Base-by-base conservation (phyloP, 2,329 filamentous ascomycete species). In the Aspergillus ruber region DNA sequence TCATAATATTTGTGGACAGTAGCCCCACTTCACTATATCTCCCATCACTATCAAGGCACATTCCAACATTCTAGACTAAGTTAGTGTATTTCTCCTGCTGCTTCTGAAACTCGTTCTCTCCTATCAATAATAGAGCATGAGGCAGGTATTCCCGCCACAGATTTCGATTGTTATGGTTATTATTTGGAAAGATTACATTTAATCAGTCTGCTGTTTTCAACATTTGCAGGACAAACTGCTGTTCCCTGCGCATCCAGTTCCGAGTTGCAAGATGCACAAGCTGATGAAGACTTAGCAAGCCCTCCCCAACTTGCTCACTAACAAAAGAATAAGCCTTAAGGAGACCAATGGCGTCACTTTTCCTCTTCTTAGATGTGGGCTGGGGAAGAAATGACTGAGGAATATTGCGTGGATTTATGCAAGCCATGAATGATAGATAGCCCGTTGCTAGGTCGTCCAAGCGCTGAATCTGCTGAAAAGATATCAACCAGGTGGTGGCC, bases 181-280 rank as follows among this genome's bases (percentile, higher is more conserved):
- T 4, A 4, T 50, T 27, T 27, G 49, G 47, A 10, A 55, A 52
- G 1, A 53, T 10, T 13, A 44, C 13, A 15, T 41, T 18, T 13
- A 55, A n/a, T 45, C 38, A 17, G 44, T 41, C 1, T n/a, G n/a
- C n/a, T n/a, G n/a, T n/a, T n/a, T n/a, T n/a, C n/a, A n/a, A n/a
- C n/a, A n/a, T n/a, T n/a, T n/a, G n/a, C n/a, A n/a, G n/a, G n/a
- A n/a, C n/a, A n/a, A n/a, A n/a, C n/a, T n/a, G n/a, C n/a, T n/a
- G n/a, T n/a, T 39, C 32, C 32, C 23, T 50, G 2, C 3, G 3
- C 12, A 51, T 36, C 13, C 50, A 58, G 6, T 48, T 51, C 23
- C 50, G 43, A 1, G 36, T 55, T n/a, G 49, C 51, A 9, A 55
- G 39, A 45, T 53, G 50, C 3, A 57, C 50, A 1, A 57, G 17